Evolutionary conservation across 2,329 filamentous ascomycete species (phyloP), one percentile per base, ranked within the genome.

Genomic region (Rhynchosporium graminicola): DNA sequence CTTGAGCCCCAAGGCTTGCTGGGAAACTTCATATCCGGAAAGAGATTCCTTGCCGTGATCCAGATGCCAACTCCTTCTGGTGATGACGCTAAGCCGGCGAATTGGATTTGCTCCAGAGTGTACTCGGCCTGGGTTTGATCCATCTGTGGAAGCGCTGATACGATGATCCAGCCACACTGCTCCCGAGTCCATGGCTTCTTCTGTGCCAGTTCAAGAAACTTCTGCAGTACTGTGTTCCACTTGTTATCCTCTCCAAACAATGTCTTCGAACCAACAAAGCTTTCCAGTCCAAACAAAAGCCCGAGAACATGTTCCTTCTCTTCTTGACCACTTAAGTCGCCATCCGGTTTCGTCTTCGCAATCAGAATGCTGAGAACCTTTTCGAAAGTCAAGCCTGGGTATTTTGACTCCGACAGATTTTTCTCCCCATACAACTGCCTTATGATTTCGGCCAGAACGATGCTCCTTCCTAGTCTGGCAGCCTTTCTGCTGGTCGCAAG

Each of bases 61-160:
- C 93, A 98, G 61, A 97, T 85, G 0, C 91, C 92, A 28, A 97
- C 86, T 6, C 93, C 94, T 74, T 98, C 94, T 0, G 92, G 89
- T 0, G 92, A 94, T 74, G 89, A 89, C 8, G 87, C 85, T 55
- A 96, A 79, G 9, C 89, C 87, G 55, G 85, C 82, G 15, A 84
- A 80, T 26, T 81, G 80, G 8, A 96, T 73, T 45, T 82, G 83
- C 63, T 85, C 77, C 42, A 96, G 78, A 0, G 89, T 86, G 31
- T 80, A 76, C 70, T 87, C 82, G 0, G 85, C 84, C 61, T 85
- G 83, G 3, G 20, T 60, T 68, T 83, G 76, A 43, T 79, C 77
- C 79, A 85, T 85, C 70, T 87, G 86, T 38, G 83, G 81, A 43
- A 95, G 75, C 13, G 88, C 87, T 72, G 92, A 86, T 50, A 90